Evolutionary conservation across 768 basidiomycete genomes (phyloP).

Genomic region (Russula dissimulans): DNA sequence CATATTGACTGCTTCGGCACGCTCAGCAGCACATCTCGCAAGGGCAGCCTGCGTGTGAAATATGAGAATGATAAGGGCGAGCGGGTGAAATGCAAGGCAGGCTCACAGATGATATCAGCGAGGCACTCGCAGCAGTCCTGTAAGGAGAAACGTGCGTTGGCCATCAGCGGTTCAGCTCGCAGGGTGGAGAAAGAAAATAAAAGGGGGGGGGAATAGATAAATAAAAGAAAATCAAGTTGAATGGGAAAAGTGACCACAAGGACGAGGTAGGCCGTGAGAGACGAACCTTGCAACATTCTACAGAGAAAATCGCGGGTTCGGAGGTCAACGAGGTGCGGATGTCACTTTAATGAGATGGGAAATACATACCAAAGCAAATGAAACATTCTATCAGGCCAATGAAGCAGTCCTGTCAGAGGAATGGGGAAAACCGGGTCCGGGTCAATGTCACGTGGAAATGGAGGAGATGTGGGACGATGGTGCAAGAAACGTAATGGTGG

Average conservation of each 20-base stretch:
- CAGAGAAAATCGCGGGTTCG: not conserved
- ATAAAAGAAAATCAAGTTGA: too few relatives aligned
- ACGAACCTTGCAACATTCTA: constrained; percentile 65
- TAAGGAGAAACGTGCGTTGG: not conserved
- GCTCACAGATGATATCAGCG: constrained; percentile 63
- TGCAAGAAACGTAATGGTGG: not conserved
- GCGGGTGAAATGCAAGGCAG: not conserved
- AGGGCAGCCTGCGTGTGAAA: constrained; percentile 48
- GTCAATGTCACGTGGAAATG: not conserved
- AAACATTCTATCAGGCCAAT: constrained; percentile 54
- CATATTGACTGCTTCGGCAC: not conserved
- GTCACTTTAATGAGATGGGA: not conserved
- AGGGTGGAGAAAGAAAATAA: not conserved
- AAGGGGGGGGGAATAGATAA: not conserved
- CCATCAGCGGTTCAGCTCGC: not conserved
- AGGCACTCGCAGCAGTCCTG: constrained; percentile 64
- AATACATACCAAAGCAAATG: constrained; percentile 57
- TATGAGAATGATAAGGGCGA: not conserved
- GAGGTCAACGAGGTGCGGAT: too few relatives aligned
- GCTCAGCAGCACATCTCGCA: constrained; percentile 57
- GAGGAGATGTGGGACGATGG: not conserved
- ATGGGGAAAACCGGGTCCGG: not conserved
- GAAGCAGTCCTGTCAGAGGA: constrained; percentile 49
- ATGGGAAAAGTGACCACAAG: not conserved
- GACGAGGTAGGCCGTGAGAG: not conserved